Evolutionary conservation across 768 basidiomycete genomes (phyloP), one percentile per base, ranked within the genome.

Genomic region (Hypsizygus marmoreus): DNA sequence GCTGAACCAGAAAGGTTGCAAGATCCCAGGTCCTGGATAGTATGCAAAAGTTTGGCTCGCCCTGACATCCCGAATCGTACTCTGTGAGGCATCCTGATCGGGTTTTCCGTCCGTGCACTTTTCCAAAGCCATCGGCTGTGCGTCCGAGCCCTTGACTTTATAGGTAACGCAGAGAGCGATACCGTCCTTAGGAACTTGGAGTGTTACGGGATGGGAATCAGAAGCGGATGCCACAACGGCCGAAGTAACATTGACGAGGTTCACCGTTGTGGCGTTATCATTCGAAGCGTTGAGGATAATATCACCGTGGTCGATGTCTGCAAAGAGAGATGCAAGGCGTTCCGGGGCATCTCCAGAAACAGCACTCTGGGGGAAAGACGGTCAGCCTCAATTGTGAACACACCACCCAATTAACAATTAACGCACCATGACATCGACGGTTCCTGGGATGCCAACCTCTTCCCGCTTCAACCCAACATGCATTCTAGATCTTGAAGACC

Each of bases 31-130:
- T 0, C 43, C 47, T 11, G 65, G 57, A 52, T 84, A 67, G 59
- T 78, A 88, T 24, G 73, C 62, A 61, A 89, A 91, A 4, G 68
- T 52, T 60, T 91, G 87, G 51, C 77, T 81, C 54, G 62, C 64
- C 7, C n/a, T n/a, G 29, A 29, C 14, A 4, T 28, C 22, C 14
- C 11, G 37, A 19, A 38, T 11, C 34, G 23, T 4, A n/a, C 37
- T 26, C 54, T 75, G 68, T 14, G 50, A 32, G 26, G 40, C 37
- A 33, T 42, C 37, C 10, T 40, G 24, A 24, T 14, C 26, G 11
- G 49, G 47, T 7, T 45, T 48, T 13, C 32, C n/a, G 40, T 54
- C 50, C 19, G 49, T 50, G 54, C 83, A 88, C 7, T 56, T 58
- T 38, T 72, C 61, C 59, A 79, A 71, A 4, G 71, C 74, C 58